Percentiles rank a stretch among this genome's conserved stretches.
Conservation (phyloP, 495 filamentous ascomycete species). For the Echria macrotheca region DNA sequence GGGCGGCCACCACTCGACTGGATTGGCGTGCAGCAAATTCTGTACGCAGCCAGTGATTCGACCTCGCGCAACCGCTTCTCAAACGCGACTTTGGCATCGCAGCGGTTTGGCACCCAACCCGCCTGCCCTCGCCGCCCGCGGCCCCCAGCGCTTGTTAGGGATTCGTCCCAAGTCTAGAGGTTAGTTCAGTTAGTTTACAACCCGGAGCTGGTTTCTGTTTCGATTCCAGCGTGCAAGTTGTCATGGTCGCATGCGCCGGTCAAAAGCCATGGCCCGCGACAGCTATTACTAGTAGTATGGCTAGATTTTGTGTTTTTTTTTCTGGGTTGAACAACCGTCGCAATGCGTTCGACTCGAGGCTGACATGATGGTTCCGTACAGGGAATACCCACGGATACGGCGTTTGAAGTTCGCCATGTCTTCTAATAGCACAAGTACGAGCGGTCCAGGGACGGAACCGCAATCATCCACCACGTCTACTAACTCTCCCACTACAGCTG, state of each 20-base stretch:
- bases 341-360: slow-evolving; percentile 16
- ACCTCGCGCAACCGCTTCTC: slow-evolving; percentile 17
- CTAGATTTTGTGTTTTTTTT: slow-evolving; percentile 16
- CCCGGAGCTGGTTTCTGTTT: no score
- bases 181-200: no score
- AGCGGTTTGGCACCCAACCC: slow-evolving; percentile 7
- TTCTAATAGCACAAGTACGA: slow-evolving; percentile 37
- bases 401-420: slow-evolving; percentile 42
- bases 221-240: no score
- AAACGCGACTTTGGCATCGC: slow-evolving; percentile 21
- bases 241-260: no score
- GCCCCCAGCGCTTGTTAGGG: slow-evolving; percentile 6
- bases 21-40: not conserved
- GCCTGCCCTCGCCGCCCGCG: slow-evolving; percentile 6
- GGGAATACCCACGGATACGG: slow-evolving; percentile 30
- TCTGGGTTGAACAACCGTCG: no score
- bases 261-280: no score
- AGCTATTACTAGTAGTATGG: slow-evolving; percentile 8
- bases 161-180: slow-evolving; percentile 9
- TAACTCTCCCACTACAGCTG: slow-evolving; percentile 17
- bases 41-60: slow-evolving; percentile 21
- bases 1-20: slow-evolving; percentile 7
- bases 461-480: slow-evolving; percentile 24
- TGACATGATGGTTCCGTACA: slow-evolving; percentile 37
- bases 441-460: slow-evolving; percentile 12